Conservation (phyloP, 2,329 filamentous ascomycete species). For the Mariannaea elegans region DNA sequence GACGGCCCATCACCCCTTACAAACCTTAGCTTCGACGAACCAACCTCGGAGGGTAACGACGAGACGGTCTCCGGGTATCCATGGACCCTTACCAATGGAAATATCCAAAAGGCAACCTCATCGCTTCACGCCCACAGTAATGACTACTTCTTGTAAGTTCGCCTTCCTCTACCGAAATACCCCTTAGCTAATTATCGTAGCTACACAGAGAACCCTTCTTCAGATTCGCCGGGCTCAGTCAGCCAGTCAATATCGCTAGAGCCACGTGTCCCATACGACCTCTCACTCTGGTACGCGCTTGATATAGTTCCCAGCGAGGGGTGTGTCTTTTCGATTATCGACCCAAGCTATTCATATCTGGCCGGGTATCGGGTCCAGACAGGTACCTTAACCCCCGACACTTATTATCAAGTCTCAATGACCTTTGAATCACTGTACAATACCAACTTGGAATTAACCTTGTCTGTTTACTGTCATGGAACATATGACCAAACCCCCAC, state of each 20-base stretch:
- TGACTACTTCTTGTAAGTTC: too few species aligned
- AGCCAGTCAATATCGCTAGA: background rate
- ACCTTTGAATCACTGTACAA: background rate
- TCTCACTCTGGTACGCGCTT: background rate
- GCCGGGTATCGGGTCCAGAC: too few species aligned
- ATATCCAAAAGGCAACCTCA: too few species aligned
- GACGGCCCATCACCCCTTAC: background rate
- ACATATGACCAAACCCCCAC: background rate
- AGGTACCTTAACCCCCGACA: background rate
- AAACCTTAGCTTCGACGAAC: background rate
- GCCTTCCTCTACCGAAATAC: too few species aligned
- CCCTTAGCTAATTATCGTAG: too few species aligned
- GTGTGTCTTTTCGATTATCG: background rate
- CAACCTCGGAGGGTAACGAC: background rate
- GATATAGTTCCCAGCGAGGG: too few species aligned
- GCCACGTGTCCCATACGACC: background rate
- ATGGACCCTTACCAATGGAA: too few species aligned
- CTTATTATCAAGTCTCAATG: background rate
- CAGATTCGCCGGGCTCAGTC: too few species aligned
- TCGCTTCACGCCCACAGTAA: too few species aligned
- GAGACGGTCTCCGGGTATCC: too few species aligned
- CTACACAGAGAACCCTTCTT: too few species aligned
- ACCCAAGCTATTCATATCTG: background rate
- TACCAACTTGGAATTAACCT: background rate
- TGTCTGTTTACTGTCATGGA: background rate